Evolutionary conservation across 768 basidiomycete species (phyloP).

Genomic region (Boletus pseudopeckii): DNA sequence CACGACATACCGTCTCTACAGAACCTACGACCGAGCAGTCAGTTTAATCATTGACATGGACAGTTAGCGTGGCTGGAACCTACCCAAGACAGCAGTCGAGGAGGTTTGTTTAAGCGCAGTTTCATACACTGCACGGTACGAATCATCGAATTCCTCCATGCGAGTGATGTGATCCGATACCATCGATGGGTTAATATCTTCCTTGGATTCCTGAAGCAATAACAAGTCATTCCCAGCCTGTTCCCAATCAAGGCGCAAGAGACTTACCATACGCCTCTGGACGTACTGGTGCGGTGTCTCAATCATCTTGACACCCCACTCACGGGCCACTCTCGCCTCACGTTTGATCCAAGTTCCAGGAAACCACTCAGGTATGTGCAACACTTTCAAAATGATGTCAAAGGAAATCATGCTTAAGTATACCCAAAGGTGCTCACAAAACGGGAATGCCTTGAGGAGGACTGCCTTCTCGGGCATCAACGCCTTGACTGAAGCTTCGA

Average conservation of each 20-base stretch:
- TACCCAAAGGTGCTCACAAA: constrained; percentile 7
- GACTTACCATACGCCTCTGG: constrained; percentile 7
- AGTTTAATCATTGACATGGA: background rate
- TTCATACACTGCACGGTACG: constrained; percentile 6
- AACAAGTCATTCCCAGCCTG: background rate
- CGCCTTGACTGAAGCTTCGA: constrained; percentile 1
- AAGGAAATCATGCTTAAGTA: background rate
- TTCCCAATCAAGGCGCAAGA: background rate
- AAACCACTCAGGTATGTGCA: constrained; percentile 28
- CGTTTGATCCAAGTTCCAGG: constrained; percentile 16
- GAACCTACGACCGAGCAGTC: background rate
- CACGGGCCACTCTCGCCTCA: constrained; percentile 6
- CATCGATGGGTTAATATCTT: constrained; percentile 6
- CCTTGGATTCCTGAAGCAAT: constrained; percentile 3
- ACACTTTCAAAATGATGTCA: constrained; percentile 11
- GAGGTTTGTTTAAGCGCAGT: constrained; percentile 16
- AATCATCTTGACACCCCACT: constrained; percentile 8
- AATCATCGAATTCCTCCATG: constrained; percentile 7
- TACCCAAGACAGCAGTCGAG: constrained; percentile 17
- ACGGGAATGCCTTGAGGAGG: constrained; percentile 15
- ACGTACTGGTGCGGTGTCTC: constrained; percentile 17
- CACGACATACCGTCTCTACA: constrained; percentile 13
- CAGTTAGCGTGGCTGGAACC: background rate
- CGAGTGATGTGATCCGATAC: constrained; percentile 12
- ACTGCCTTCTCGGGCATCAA: constrained; percentile 14